phyloP scores from a whole-genome alignment of 2,329 filamentous ascomycete species.

The Cladobotryum protrusum region DNA sequence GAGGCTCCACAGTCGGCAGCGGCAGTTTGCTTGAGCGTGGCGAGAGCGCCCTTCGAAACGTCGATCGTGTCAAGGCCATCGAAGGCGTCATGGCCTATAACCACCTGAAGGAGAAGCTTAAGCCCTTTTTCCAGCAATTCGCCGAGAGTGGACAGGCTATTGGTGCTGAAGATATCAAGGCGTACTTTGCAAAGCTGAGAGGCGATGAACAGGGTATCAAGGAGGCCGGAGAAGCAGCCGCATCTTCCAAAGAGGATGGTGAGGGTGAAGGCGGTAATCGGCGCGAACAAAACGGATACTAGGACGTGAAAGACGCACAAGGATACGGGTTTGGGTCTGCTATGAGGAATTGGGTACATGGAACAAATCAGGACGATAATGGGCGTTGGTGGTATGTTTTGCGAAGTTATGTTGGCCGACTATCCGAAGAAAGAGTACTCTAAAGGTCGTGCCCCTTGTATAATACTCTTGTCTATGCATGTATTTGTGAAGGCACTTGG shows the following conservation, averaged over 20 bases:
- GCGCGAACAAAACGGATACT: conserved; percentile 50
- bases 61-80: conserved; percentile 89
- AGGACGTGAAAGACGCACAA: background rate
- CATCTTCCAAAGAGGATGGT: conserved; percentile 28
- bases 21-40: conserved; percentile 84
- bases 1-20: conserved; percentile 59
- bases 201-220: conserved; percentile 74
- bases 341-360: background rate
- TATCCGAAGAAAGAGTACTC: too few species aligned
- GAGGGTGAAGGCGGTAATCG: conserved; percentile 32
- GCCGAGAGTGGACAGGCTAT: conserved; percentile 85
- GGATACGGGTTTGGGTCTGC: background rate
- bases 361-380: background rate
- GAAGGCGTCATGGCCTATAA: conserved; percentile 99
- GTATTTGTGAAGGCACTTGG: too few species aligned
- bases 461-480: too few species aligned
- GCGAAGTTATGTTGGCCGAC: too few species aligned
- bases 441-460: too few species aligned
- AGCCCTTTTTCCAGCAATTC: conserved; percentile 87
- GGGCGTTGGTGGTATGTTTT: too few species aligned
- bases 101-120: conserved; percentile 91
- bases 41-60: conserved; percentile 83
- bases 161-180: conserved; percentile 91
- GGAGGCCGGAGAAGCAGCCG: conserved; percentile 52
- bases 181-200: conserved; percentile 88